Evolutionary conservation across 2,329 filamentous ascomycete genomes (phyloP).

Genomic region (Davidsoniella virescens): DNA sequence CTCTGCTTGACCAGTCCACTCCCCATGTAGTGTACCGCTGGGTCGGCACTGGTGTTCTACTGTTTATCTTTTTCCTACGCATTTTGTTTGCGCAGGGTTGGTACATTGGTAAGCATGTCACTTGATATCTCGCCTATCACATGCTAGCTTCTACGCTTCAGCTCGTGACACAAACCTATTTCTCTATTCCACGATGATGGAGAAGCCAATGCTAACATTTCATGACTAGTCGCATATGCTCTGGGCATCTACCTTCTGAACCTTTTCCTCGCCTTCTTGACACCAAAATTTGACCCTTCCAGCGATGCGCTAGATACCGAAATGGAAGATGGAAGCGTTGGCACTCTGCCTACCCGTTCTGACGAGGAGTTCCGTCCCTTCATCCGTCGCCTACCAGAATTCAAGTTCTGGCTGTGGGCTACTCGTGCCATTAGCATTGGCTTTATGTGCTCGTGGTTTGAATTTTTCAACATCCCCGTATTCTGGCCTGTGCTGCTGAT

Average conservation of each 20-base stretch:
- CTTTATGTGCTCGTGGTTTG: slow-evolving; percentile 83
- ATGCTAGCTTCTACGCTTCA: neutral
- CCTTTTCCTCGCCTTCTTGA: slow-evolving; percentile 94
- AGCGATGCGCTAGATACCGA: slow-evolving; percentile 82
- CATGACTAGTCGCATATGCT: slow-evolving; percentile 71
- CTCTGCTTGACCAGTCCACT: slow-evolving; percentile 83
- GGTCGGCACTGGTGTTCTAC: slow-evolving; percentile 60
- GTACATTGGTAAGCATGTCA: slow-evolving; percentile 68
- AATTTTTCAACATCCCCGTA: slow-evolving; percentile 88
- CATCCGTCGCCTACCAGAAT: slow-evolving; percentile 87
- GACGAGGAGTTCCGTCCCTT: slow-evolving; percentile 98
- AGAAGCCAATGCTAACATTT: neutral
- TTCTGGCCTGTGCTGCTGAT: slow-evolving; percentile 98
- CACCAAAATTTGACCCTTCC: slow-evolving; percentile 96
- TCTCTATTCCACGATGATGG: neutral
- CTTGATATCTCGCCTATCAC: too few species aligned
- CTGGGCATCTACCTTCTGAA: slow-evolving; percentile 98
- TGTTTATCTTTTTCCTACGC: slow-evolving; percentile 71
- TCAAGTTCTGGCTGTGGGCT: slow-evolving; percentile 99
- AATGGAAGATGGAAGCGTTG: slow-evolving; percentile 80
- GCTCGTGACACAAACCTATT: neutral
- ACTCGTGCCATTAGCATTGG: slow-evolving; percentile 71
- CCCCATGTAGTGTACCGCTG: slow-evolving; percentile 83
- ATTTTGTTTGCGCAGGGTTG: slow-evolving; percentile 90
- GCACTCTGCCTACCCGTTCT: slow-evolving; percentile 76